A percentile compares a stretch with the other conserved stretches of the same genome.
Evolutionary conservation across 2,329 filamentous ascomycete species (phyloP).

Genomic region (Eurotiales sp.): DNA sequence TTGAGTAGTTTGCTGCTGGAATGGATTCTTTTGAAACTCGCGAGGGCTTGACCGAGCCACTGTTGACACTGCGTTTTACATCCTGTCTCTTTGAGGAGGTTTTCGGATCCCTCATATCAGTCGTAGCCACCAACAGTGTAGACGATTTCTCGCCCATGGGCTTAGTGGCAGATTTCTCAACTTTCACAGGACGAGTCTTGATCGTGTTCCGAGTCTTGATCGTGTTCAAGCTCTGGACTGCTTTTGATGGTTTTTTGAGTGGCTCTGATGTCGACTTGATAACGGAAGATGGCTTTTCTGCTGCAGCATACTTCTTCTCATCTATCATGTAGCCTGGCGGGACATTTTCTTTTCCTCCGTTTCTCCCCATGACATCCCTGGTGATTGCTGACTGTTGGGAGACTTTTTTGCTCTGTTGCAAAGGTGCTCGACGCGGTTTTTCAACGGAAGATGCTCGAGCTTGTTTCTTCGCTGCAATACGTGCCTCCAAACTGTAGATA

Average conservation of each 20-base stretch:
- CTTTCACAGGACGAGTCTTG: not conserved
- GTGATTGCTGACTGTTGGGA: slow-evolving; percentile 40
- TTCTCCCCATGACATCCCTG: slow-evolving; percentile 50
- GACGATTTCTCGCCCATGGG: slow-evolving; percentile 4
- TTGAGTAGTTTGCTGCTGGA: slow-evolving; percentile 12
- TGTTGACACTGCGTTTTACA: not conserved
- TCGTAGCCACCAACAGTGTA: not conserved
- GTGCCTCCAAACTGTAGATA: slow-evolving; percentile 30
- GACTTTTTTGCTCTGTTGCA: slow-evolving; percentile 41
- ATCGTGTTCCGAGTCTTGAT: not conserved
- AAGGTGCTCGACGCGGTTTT: slow-evolving; percentile 39
- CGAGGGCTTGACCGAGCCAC: not conserved
- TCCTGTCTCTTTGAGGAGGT: not conserved
- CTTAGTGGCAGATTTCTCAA: not conserved
- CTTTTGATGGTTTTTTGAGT: slow-evolving; percentile 19
- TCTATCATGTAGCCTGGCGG: slow-evolving; percentile 44
- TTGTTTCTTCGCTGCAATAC: slow-evolving; percentile 30
- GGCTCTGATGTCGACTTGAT: slow-evolving; percentile 29
- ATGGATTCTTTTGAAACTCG: slow-evolving; percentile 5
- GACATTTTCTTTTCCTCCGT: slow-evolving; percentile 61
- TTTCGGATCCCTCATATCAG: not conserved
- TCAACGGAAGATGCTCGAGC: slow-evolving; percentile 21
- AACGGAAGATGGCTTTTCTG: slow-evolving; percentile 14
- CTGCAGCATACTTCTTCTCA: slow-evolving; percentile 19
- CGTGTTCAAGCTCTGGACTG: slow-evolving; percentile 12